Conservation (phyloP, 345 rosid species). For the Camelina hispida region DNA sequence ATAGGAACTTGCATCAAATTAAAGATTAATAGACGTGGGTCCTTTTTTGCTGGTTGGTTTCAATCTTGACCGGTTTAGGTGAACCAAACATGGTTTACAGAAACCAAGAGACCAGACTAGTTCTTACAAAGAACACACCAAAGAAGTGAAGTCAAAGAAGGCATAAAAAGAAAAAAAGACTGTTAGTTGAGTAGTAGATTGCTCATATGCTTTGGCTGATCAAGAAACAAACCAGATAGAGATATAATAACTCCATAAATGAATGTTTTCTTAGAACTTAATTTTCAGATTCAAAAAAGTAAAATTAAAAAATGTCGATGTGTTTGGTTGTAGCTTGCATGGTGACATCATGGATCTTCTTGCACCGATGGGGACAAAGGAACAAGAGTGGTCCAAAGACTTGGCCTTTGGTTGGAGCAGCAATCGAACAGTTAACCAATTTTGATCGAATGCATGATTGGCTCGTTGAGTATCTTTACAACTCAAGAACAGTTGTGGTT, state of each 20-base stretch:
- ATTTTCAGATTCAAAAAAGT: conserved; percentile 24
- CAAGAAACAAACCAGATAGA: neutral
- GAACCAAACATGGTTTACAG: conserved; percentile 25
- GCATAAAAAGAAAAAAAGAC: conserved; percentile 31
- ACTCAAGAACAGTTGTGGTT: conserved; percentile 72
- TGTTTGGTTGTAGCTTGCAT: conserved; percentile 50
- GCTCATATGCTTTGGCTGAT: conserved; percentile 42
- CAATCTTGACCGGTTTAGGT: conserved; percentile 21
- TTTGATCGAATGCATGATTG: conserved; percentile 93
- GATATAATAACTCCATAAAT: conserved; percentile 25
- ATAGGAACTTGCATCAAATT: neutral
- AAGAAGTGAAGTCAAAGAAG: conserved; percentile 35
- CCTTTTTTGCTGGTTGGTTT: conserved; percentile 5
- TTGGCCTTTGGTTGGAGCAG: conserved; percentile 96
- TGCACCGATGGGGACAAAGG: conserved; percentile 81
- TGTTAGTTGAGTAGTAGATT: conserved; percentile 47
- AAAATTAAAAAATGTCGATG: conserved; percentile 42
- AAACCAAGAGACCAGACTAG: conserved; percentile 1
- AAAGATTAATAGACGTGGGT: neutral
- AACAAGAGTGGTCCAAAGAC: conserved; percentile 76
- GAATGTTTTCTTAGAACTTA: conserved; percentile 9
- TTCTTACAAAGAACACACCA: conserved; percentile 33
- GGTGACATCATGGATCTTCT: conserved; percentile 65
- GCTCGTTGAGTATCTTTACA: conserved; percentile 72
- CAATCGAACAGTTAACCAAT: conserved; percentile 77